phyloP scores from a whole-genome alignment of 768 basidiomycete genomes.

The Xanthoconium stramineum region DNA sequence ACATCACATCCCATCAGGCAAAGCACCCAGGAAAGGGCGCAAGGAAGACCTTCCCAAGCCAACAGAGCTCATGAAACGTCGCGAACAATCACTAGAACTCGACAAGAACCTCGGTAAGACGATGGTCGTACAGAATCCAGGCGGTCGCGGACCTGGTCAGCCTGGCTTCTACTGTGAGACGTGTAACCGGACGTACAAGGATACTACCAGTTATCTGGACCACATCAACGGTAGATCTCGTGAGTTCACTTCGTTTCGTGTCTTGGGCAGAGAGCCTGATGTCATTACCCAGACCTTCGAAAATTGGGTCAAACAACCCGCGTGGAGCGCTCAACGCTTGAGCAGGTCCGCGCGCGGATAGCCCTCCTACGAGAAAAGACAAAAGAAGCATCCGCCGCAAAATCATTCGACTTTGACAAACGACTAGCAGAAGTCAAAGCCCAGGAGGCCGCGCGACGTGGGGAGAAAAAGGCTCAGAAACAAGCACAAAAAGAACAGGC shows the following conservation, averaged over 20 bases:
- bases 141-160: slow-evolving; percentile 81
- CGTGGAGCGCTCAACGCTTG: slow-evolving; percentile 83
- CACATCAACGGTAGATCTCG: slow-evolving; percentile 94
- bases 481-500: slow-evolving; percentile 74
- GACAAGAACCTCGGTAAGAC: slow-evolving; percentile 96
- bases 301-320: slow-evolving; percentile 95
- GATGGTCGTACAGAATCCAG: slow-evolving; percentile 85
- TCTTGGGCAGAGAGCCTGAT: not conserved
- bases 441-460: slow-evolving; percentile 63
- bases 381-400: slow-evolving; percentile 74
- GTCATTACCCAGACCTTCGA: slow-evolving; percentile 65
- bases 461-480: slow-evolving; percentile 74
- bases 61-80: slow-evolving; percentile 88
- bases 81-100: slow-evolving; percentile 80
- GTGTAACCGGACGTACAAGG: slow-evolving; percentile 90
- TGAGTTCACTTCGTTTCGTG: slow-evolving; percentile 41
- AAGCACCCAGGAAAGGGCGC: slow-evolving; percentile 66
- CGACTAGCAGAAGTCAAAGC: slow-evolving; percentile 80
- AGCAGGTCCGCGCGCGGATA: slow-evolving; percentile 91
- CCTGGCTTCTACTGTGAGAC: slow-evolving; percentile 94
- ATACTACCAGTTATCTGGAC: slow-evolving; percentile 90
- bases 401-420: slow-evolving; percentile 92
- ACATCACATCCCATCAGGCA: slow-evolving; percentile 49
- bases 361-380: slow-evolving; percentile 85
- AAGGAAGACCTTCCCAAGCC: slow-evolving; percentile 85